These are phyloP conservation scores for Moricandia moricandioides DNA, from an alignment of 345 rosid genomes.

Conservation along the genomic window DNA sequence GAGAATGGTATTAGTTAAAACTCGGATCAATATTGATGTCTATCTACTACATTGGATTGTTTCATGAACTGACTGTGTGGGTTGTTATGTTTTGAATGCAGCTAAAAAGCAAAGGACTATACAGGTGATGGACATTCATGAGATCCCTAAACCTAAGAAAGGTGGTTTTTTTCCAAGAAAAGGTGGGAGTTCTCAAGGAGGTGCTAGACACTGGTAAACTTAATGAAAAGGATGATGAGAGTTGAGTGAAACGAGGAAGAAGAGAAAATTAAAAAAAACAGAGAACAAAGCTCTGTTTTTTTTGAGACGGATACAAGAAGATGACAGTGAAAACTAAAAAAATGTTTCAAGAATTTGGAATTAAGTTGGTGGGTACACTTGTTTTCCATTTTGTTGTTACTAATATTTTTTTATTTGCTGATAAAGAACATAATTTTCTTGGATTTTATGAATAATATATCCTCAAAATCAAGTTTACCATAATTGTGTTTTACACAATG, in stretches of 20 bases:
- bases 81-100: conserved; percentile 39
- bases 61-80: neutral
- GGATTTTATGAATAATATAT: conserved; percentile 27
- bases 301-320: neutral
- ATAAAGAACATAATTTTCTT: conserved; percentile 27
- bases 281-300: conserved; percentile 22
- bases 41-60: neutral
- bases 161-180: conserved; percentile 75
- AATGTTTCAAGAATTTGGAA: conserved; percentile 28
- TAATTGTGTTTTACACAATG: conserved; percentile 6
- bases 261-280: conserved; percentile 6
- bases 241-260: conserved; percentile 11
- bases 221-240: conserved; percentile 41
- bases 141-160: conserved; percentile 92
- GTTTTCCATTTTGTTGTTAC: conserved; percentile 30
- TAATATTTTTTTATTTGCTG: neutral
- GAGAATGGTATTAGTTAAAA: conserved; percentile 78
- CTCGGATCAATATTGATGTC: neutral
- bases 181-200: conserved; percentile 91
- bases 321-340: conserved; percentile 19
- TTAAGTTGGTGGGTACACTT: conserved; percentile 40
- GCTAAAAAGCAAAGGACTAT: conserved; percentile 99
- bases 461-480: conserved; percentile 1
- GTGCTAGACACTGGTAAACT: conserved; percentile 79
- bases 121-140: conserved; percentile 98